phyloP scores from a whole-genome alignment of 345 rosid genomes.

The Abelmoschus esculentus region DNA sequence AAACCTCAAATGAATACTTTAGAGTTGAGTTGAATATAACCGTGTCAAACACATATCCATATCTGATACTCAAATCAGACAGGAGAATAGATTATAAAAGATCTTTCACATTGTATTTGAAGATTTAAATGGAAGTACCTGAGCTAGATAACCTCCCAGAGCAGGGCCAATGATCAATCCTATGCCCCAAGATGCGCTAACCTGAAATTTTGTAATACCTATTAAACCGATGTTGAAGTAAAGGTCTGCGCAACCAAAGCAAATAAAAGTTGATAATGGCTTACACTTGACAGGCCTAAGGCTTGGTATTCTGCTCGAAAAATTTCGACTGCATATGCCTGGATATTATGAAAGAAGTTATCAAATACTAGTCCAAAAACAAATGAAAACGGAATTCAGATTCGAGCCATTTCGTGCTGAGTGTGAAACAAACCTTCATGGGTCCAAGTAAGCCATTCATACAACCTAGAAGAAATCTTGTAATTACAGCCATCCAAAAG shows the following conservation, averaged over 20 bases:
- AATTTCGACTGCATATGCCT: constrained; percentile 84
- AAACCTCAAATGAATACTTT: neutral
- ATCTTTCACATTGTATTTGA: neutral
- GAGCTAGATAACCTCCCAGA: constrained; percentile 83
- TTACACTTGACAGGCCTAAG: constrained; percentile 76
- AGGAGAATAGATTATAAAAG: neutral
- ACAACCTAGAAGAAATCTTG: constrained; percentile 85
- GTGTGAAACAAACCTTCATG: constrained; percentile 45
- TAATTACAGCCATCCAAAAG: constrained; percentile 86
- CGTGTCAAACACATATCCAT: neutral
- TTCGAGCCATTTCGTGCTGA: neutral
- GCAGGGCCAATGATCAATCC: constrained; percentile 98
- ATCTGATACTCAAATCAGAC: neutral
- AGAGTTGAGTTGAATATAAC: neutral
- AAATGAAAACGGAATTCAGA: neutral
- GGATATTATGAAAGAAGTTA: constrained; percentile 7
- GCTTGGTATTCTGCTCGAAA: constrained; percentile 76
- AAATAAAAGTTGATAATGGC: constrained; percentile 13
- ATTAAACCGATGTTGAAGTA: neutral
- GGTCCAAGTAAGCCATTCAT: constrained; percentile 90
- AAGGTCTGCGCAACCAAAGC: neutral
- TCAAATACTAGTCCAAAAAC: neutral
- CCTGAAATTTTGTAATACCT: constrained; percentile 31
- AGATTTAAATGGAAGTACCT: constrained; percentile 40
- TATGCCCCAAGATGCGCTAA: constrained; percentile 92